Conservation (phyloP, 2,329 filamentous ascomycete species). For the Aspergillus hortae region DNA sequence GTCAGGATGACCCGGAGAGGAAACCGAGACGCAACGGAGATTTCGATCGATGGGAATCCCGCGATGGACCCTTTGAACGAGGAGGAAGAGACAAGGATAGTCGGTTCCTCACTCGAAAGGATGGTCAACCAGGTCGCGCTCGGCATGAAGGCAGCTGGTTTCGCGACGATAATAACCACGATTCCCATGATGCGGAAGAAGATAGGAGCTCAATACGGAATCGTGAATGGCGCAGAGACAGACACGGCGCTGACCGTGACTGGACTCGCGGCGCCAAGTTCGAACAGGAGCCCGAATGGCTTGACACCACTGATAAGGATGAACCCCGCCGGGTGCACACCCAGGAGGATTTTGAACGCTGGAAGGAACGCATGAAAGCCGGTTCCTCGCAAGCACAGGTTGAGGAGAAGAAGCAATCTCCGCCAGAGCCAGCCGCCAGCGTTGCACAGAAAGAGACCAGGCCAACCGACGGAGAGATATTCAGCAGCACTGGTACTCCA, state of each 20-base stretch:
- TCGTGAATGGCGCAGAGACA: slow-evolving; percentile 61
- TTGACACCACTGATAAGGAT: slow-evolving; percentile 67
- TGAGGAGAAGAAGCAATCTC: slow-evolving; percentile 44
- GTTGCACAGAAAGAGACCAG: slow-evolving; percentile 35
- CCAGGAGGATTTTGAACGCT: slow-evolving; percentile 87
- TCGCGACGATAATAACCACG: slow-evolving; percentile 52
- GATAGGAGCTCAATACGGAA: slow-evolving; percentile 49
- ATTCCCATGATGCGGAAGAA: slow-evolving; percentile 39
- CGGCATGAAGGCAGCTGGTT: slow-evolving; percentile 74
- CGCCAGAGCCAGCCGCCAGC: slow-evolving; percentile 17
- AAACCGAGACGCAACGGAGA: slow-evolving; percentile 41
- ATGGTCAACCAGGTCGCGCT: slow-evolving; percentile 58
- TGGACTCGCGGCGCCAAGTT: slow-evolving; percentile 52
- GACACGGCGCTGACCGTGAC: slow-evolving; percentile 49
- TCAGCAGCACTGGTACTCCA: slow-evolving; percentile 55
- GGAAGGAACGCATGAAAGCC: slow-evolving; percentile 87
- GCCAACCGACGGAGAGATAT: slow-evolving; percentile 48
- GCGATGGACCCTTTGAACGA: slow-evolving; percentile 47
- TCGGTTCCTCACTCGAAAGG: slow-evolving; percentile 55
- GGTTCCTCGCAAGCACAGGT: slow-evolving; percentile 43
- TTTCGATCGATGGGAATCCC: slow-evolving; percentile 41
- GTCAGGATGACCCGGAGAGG: slow-evolving; percentile 40
- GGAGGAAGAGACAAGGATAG: slow-evolving; percentile 54
- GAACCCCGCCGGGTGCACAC: slow-evolving; percentile 71
- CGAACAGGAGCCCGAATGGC: slow-evolving; percentile 87